phyloP scores from a whole-genome alignment of 2,329 filamentous ascomycete genomes.

The Scedosporium dehoogii region DNA sequence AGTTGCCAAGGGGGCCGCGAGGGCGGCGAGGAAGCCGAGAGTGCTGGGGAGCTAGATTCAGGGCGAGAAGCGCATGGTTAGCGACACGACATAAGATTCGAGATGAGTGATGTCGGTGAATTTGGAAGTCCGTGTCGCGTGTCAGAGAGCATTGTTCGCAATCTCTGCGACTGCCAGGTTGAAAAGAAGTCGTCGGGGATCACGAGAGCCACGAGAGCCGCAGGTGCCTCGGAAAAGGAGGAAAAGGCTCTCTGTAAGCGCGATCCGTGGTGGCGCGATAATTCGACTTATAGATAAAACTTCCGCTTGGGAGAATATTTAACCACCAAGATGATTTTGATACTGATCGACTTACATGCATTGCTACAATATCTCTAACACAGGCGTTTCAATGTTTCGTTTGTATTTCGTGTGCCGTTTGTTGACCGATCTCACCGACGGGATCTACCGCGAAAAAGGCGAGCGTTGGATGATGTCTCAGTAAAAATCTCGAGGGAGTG shows the following conservation, averaged over 20 bases:
- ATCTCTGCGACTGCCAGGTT: too few relatives aligned
- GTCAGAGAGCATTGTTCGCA: too few relatives aligned
- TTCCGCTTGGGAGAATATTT: too few relatives aligned
- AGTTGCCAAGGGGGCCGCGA: constrained; percentile 40
- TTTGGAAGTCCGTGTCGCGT: too few relatives aligned
- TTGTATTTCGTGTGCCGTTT: not conserved
- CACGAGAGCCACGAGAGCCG: too few relatives aligned
- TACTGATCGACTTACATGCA: not conserved
- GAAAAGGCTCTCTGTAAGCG: too few relatives aligned
- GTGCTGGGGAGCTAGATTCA: constrained; percentile 10
- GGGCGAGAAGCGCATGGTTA: not conserved
- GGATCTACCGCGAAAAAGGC: constrained; percentile 3
- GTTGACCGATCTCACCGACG: not conserved
- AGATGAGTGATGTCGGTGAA: not conserved
- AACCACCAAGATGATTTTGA: too few relatives aligned
- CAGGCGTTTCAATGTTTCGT: not conserved
- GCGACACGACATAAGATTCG: not conserved
- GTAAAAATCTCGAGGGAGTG: not conserved
- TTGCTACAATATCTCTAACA: not conserved
- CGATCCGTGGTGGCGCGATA: not conserved
- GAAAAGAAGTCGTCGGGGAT: too few relatives aligned
- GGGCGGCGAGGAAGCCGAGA: constrained; percentile 32
- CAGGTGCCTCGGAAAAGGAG: too few relatives aligned
- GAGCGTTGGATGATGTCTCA: not conserved
- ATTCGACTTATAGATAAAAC: too few relatives aligned